These are phyloP conservation scores for Zygosaccharomyces sapae DNA, from an alignment of 1,139 yeast genomes.

Conservation along the genomic window DNA sequence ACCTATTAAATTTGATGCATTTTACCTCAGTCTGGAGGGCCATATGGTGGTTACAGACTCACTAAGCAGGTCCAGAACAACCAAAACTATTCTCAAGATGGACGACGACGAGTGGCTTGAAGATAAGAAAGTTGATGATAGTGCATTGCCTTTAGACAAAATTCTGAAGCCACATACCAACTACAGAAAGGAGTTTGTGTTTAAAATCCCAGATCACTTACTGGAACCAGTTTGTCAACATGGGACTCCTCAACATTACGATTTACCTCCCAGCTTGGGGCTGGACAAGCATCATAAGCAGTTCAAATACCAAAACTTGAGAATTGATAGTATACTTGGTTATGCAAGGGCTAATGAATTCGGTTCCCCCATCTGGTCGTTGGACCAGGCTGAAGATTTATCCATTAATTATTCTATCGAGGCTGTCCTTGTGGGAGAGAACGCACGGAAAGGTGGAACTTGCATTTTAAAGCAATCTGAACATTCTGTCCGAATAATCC, in stretches of 20 bases:
- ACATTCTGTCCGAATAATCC: conserved; percentile 37
- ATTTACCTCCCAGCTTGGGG: conserved; percentile 66
- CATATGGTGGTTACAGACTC: conserved; percentile 33
- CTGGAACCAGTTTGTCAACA: conserved; percentile 58
- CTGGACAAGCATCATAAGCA: conserved; percentile 39
- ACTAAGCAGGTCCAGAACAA: conserved; percentile 30
- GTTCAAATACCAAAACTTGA: conserved; percentile 33
- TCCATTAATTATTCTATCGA: conserved; percentile 37
- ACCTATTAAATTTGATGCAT: conserved; percentile 51
- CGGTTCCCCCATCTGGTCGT: conserved; percentile 40
- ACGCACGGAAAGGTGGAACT: conserved; percentile 20
- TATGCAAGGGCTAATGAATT: conserved; percentile 39
- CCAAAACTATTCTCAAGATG: conserved; percentile 36
- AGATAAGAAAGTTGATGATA: conserved; percentile 44
- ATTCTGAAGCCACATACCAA: conserved; percentile 47
- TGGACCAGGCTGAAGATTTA: conserved; percentile 36
- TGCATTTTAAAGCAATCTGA: conserved; percentile 32
- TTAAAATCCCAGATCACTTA: conserved; percentile 55
- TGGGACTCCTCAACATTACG: conserved; percentile 50
- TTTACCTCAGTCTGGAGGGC: conserved; percentile 58
- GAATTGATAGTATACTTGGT: conserved; percentile 37
- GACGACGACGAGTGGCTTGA: conserved; percentile 43
- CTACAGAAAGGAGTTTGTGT: conserved; percentile 61
- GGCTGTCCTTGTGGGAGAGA: conserved; percentile 34
- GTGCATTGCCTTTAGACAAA: conserved; percentile 53